Base-by-base conservation (phyloP, 306 rosid species). In the Gynostemma pentaphyllum region DNA sequence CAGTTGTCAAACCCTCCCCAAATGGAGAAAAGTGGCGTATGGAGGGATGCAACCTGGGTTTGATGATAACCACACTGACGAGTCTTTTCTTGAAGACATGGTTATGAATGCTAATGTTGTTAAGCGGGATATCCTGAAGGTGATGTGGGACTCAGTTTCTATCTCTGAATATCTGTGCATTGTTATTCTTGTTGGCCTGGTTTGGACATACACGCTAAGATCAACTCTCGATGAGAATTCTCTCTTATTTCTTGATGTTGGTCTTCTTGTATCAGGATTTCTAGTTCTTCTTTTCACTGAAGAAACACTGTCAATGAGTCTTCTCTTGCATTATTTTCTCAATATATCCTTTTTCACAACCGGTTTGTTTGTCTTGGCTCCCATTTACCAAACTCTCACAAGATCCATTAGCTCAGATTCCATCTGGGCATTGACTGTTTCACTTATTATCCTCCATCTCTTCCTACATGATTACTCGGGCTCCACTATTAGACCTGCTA, bases 21-120 rank as follows among this genome's bases (percentile, higher is more conserved):
- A 68, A 76, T 91, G 98, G 96, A 79, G 85, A 78, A 91, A 91
- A 79, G 89, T 91, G 49, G 95, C 95, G 16, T 91, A 88, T 42
- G 98, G 98, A 29, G 96, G 98, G 57, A 91, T 88, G 98, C 98
- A 91, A 62, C 82, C 82, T 42, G 98, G 98, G 41, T 91, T 79
- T 67, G 85, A 81, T 70, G 98, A 88, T 69, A 91, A 88, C 71
- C 74, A 91, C 68, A 82, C 92, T 0, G 96, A 79, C 48, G 98
- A 88, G 61, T 80, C 88, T 36, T 91, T 91, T 73, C 95, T 91
- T 60, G 96, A 83, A 83, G 89, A 81, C 5, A 91, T 88, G 83
- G 89, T 88, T 71, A 91, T 82, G 82, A 91, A 91, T 87, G 97
- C 96, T 55, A 83, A 81, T 63, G 89, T 91, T 29, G 88, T 86